Base-by-base conservation (phyloP, 306 rosid genomes). In the Ochetophila trinervis region DNA sequence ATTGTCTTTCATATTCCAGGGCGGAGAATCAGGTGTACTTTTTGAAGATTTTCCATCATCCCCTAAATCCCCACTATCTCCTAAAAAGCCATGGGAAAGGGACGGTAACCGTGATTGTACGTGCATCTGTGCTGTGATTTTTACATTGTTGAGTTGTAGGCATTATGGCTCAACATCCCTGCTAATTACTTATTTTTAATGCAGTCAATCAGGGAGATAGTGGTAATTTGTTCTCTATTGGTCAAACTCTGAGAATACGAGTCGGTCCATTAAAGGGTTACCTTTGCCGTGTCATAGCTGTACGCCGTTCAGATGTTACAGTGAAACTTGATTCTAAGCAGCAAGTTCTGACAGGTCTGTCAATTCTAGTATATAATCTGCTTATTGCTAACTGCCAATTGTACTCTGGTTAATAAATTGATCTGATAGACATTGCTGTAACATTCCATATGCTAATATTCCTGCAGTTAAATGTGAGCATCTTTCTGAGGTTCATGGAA, bases 281-380 rank as follows among this genome's bases (percentile, higher is more conserved):
- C 78, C 90, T 90, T 20, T 90, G 99, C 75, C 96, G 99, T 36
- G 94, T 90, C 65, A 70, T 87, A 78, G 99, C 91, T 45, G 76
- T 90, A 54, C 99, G 90, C 1, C 95, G 92, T 45, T 63, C 76
- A 45, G 99, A 90, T 76, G 85, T 94, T 70, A 94, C 97, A 17
- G 99, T 94, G 69, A 94, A 94, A 83, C 90, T 94, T 47, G 97
- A 94, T 86, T 94, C 99, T 67, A 89, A 85, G 85, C 99, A 90
- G 65, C 90, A 83, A 83, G 91, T 94, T 88, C 87, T 90, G 80
- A 86, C 97, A 86, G 99, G 99, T 94, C 63, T 61, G 90, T 75
- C 52, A 51, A 56, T 57, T 52, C 20, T 17, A 17, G 19, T 67
- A 19, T 20, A 45, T 51, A 10, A 49, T 62, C 21, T 12, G 5